phyloP scores from a whole-genome alignment of 1,284 basidiomycete genomes.

The Ganoderma leucocontextum region DNA sequence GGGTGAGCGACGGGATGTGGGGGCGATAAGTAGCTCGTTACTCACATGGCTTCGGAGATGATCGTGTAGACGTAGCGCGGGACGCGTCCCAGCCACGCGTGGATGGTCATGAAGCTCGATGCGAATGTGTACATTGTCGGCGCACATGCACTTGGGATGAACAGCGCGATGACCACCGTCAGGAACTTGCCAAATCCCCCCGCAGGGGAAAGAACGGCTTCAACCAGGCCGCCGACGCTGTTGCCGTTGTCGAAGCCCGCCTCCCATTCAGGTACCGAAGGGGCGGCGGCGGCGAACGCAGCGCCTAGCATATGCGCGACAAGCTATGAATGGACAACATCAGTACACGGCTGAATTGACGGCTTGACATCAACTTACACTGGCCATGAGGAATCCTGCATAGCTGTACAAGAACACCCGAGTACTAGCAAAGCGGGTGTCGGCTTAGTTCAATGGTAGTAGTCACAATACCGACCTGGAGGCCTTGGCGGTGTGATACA shows the following conservation, averaged over 20 bases:
- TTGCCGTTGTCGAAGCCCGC: slow-evolving; percentile 63
- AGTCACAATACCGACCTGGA: slow-evolving; percentile 48
- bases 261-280: slow-evolving; percentile 65
- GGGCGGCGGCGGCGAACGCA: slow-evolving; percentile 66
- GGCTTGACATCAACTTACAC: slow-evolving; percentile 43
- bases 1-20: slow-evolving; percentile 16
- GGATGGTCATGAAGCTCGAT: slow-evolving; percentile 74
- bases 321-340: slow-evolving; percentile 47
- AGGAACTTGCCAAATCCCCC: slow-evolving; percentile 67
- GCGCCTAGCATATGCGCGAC: slow-evolving; percentile 72
- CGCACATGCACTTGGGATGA: slow-evolving; percentile 64
- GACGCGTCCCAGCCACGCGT: slow-evolving; percentile 60
- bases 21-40: slow-evolving; percentile 29
- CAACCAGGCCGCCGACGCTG: slow-evolving; percentile 59
- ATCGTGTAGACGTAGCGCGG: slow-evolving; percentile 80
- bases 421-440: slow-evolving; percentile 40
- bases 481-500: slow-evolving; percentile 59
- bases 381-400: slow-evolving; percentile 67
- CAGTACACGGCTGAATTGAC: background rate
- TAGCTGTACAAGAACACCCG: slow-evolving; percentile 72
- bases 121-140: slow-evolving; percentile 84
- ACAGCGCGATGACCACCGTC: slow-evolving; percentile 63
- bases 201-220: slow-evolving; percentile 52
- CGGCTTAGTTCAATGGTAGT: background rate
- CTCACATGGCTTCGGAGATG: slow-evolving; percentile 74